Conservation (phyloP, 1,139 yeast species). For the Pichia sp. region DNA sequence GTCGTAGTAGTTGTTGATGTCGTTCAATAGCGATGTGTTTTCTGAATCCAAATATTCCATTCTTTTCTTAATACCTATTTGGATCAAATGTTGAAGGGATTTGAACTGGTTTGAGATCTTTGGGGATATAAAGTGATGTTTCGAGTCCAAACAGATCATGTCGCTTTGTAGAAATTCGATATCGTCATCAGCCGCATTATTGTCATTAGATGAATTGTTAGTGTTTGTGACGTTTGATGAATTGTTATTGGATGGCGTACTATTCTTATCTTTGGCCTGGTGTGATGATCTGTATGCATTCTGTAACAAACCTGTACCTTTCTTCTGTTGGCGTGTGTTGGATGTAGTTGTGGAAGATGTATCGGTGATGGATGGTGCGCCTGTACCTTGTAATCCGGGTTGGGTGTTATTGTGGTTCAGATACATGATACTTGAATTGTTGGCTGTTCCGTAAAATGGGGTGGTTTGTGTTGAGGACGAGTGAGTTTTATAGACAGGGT, state of each 20-base stretch:
- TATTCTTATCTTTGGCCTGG: slow-evolving; percentile 3
- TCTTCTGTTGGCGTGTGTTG: slow-evolving; percentile 1
- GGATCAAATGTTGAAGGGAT: slow-evolving; percentile 22
- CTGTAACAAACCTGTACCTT: slow-evolving; percentile 12
- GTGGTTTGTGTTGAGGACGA: slow-evolving; percentile 6
- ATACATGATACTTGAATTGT: slow-evolving; percentile 2
- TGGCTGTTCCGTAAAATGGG: background rate
- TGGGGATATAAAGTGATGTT: slow-evolving; percentile 13
- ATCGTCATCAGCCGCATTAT: background rate
- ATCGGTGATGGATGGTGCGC: background rate
- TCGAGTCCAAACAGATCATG: slow-evolving; percentile 1
- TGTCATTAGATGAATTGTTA: background rate
- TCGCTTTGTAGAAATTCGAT: background rate
- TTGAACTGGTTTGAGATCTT: slow-evolving; percentile 13
- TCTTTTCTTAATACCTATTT: slow-evolving; percentile 23
- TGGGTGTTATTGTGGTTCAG: slow-evolving; percentile 1
- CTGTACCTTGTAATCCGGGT: background rate
- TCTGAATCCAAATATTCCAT: slow-evolving; percentile 24
- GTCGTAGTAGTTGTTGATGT: slow-evolving; percentile 19
- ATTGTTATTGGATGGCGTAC: background rate
- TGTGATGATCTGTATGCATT: slow-evolving; percentile 11
- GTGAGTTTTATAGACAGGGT: slow-evolving; percentile 5
- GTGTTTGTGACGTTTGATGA: background rate
- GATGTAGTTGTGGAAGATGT: background rate
- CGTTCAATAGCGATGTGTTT: slow-evolving; percentile 22